phyloP scores from a whole-genome alignment of 2,329 filamentous ascomycete genomes.

The Dichotomopilus funicola region DNA sequence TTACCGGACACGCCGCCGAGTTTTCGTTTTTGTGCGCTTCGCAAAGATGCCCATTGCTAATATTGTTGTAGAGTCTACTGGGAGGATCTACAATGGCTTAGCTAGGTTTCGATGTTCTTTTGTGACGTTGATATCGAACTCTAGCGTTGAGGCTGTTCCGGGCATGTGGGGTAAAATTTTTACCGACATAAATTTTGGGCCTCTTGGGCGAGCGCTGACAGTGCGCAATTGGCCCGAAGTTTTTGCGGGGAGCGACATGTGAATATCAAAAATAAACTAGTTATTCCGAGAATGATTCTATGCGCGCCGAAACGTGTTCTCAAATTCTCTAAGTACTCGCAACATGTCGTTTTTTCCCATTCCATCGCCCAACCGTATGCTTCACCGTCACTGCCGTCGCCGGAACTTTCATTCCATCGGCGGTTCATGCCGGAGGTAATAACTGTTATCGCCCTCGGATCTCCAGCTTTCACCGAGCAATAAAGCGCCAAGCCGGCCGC shows the following conservation, averaged over 20 bases:
- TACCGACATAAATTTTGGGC: background rate
- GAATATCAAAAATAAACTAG: background rate
- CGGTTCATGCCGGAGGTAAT: constrained; percentile 17
- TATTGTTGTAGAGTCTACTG: background rate
- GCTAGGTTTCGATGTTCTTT: too few relatives aligned
- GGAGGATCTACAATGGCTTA: background rate
- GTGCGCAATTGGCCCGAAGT: background rate
- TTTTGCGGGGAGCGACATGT: background rate
- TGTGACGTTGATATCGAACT: background rate
- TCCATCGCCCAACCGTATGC: background rate
- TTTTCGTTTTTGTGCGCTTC: constrained; percentile 65
- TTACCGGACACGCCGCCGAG: constrained; percentile 63
- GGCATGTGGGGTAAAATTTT: constrained; percentile 7
- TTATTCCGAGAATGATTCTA: background rate
- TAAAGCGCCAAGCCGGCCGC: constrained; percentile 17
- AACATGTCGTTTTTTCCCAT: background rate
- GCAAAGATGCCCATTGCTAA: constrained; percentile 58
- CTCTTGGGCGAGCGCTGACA: background rate
- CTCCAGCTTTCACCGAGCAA: constrained; percentile 23
- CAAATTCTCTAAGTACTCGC: background rate
- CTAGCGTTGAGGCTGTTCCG: background rate
- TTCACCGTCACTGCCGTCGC: background rate
- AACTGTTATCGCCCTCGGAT: constrained; percentile 26
- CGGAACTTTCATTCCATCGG: constrained; percentile 9
- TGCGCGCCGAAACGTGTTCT: too few relatives aligned